phyloP scores from a whole-genome alignment of 805 yeast genomes.

The Lipomyces chichibuensis region DNA sequence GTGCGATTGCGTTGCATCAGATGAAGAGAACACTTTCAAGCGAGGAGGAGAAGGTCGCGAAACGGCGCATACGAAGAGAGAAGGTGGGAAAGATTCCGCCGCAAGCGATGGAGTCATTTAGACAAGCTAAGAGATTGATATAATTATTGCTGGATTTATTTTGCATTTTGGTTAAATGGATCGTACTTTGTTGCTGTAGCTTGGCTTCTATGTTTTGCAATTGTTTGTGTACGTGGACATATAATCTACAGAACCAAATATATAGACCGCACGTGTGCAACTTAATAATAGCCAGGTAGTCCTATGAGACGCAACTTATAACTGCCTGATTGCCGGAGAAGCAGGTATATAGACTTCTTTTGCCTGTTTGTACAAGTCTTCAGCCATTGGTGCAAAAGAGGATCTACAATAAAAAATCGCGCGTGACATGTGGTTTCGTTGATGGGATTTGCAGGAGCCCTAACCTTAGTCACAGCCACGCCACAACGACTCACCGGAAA shows the following conservation, averaged over 20 bases:
- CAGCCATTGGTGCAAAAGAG: background rate
- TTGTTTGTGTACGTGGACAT: background rate
- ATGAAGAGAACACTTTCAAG: constrained; percentile 1
- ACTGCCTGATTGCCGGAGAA: background rate
- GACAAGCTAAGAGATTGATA: constrained; percentile 9
- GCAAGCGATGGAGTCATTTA: constrained; percentile 7
- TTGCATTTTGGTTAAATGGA: background rate
- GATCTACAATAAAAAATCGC: background rate
- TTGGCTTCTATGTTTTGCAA: background rate
- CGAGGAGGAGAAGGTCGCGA: constrained; percentile 2
- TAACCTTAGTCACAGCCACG: background rate
- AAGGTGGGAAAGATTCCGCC: constrained; percentile 19
- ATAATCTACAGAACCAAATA: background rate
- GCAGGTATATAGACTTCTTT: background rate
- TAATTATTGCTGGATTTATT: background rate
- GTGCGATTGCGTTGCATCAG: constrained; percentile 26
- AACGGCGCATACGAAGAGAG: background rate
- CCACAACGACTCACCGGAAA: background rate
- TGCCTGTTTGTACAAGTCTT: background rate
- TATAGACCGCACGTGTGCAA: background rate
- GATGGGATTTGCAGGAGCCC: background rate
- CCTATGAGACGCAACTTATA: background rate
- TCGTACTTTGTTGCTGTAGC: background rate
- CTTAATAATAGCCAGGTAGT: too few species aligned
- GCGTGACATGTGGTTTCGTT: background rate